phyloP scores from a whole-genome alignment of 2,329 filamentous ascomycete genomes.

The Sclerotinia glacialis region DNA sequence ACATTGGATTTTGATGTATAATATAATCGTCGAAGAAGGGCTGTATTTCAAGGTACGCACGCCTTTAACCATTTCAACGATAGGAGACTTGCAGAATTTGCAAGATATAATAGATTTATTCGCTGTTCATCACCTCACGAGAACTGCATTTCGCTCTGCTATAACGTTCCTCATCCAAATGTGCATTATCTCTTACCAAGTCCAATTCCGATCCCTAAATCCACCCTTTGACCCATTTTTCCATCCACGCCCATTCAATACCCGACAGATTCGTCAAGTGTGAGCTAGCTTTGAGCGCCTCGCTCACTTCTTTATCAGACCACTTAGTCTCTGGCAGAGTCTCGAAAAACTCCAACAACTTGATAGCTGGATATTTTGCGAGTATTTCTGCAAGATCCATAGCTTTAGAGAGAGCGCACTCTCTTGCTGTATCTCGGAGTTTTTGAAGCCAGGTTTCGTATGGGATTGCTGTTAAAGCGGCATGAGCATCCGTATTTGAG shows the following conservation, averaged over 20 bases:
- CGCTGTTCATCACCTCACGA: not conserved
- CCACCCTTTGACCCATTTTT: constrained; percentile 16
- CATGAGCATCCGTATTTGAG: not conserved
- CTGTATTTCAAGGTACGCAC: too few species aligned
- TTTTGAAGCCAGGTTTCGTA: not conserved
- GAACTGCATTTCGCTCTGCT: not conserved
- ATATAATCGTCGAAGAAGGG: not conserved
- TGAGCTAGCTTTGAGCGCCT: not conserved
- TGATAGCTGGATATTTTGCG: constrained; percentile 8
- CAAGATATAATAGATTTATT: not conserved
- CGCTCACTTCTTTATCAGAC: constrained; percentile 1
- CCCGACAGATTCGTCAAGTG: constrained; percentile 1
- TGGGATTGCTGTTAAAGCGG: not conserved
- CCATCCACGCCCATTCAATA: constrained; percentile 8
- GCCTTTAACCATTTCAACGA: fast-evolving
- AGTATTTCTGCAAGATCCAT: constrained; percentile 2
- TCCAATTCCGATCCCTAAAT: not conserved
- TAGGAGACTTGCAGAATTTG: fast-evolving
- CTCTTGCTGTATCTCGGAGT: constrained; percentile 1
- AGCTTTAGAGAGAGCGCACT: not conserved
- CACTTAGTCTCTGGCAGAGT: not conserved
- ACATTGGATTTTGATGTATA: not conserved
- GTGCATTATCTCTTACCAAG: not conserved
- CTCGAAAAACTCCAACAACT: constrained; percentile 11
- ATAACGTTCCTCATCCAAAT: not conserved